Base-by-base conservation (phyloP, 23 red algal genomes). In the Agarophyton chilense region DNA sequence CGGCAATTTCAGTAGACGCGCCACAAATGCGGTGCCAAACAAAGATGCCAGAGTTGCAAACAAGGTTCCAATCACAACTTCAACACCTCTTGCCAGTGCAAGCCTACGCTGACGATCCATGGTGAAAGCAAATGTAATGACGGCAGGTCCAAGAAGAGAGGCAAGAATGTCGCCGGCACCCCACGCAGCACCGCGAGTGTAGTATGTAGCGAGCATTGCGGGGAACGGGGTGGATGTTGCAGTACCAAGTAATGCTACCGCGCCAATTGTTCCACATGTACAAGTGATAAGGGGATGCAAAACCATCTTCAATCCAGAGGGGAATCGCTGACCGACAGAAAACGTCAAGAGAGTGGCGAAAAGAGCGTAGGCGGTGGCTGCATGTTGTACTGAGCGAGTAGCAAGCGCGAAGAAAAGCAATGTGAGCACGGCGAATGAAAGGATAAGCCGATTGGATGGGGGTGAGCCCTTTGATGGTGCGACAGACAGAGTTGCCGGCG, bases 81-180 rank as follows among this genome's bases (percentile, higher is more conserved):
- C 87, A 10, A 86, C 61, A 19, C 53, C 72, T 34, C 83, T 77
- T 21, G 83, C 83, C 11, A 70, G 53, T 12, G 95, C 72, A 54
- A 92, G 73, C 39, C 29, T 49, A 21, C 93, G 78, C 40, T 93
- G 85, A 10, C 39, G 46, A 81, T 99, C 93, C 93, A 99, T 95
- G 54, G 95, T 94, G 68, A 99, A 96, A 0, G 97, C 97, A 89
- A 99, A 99, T 19, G 97, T 96, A 17, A 99, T 51, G 18, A 99
- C 93, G 1, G 97, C 93, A 14, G 97, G 97, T 35, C 93, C 94
- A 21, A 99, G 93, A 8, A 99, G 79, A 22, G 63, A 49, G 1
- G 95, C 73, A 18, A 99, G 83, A 10, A 93, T 65, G 79, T 93
- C 79, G 19, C 97, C 97, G 16, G 79, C 91, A 24, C 97, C 97